phyloP scores from a whole-genome alignment of 2,329 filamentous ascomycete genomes.

The Orbilia brochopaga region DNA sequence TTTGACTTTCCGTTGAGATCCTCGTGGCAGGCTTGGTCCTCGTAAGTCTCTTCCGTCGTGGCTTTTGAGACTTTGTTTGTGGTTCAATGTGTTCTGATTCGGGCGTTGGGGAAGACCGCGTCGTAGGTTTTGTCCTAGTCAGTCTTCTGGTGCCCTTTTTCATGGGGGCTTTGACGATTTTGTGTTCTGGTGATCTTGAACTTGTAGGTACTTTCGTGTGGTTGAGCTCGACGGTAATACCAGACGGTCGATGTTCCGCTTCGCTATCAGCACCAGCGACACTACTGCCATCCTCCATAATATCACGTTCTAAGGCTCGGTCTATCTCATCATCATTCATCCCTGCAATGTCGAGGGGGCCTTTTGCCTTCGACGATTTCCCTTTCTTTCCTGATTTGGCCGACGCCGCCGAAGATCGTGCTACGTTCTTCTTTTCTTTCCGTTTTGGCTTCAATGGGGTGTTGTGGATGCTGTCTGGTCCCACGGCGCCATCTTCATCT shows the following conservation, averaged over 20 bases:
- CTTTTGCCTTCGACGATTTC: constrained; percentile 13
- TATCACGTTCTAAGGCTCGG: constrained; percentile 69
- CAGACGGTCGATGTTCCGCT: constrained; percentile 61
- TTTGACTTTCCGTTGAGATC: not conserved
- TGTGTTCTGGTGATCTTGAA: constrained; percentile 54
- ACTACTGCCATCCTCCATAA: constrained; percentile 63
- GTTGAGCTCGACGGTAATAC: constrained; percentile 56
- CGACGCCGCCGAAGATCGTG: constrained; percentile 60
- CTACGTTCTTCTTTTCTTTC: constrained; percentile 59
- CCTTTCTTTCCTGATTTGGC: constrained; percentile 4
- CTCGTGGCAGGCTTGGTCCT: constrained; percentile 5
- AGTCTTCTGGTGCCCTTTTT: constrained; percentile 60
- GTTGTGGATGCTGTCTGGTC: constrained; percentile 2
- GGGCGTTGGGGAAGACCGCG: constrained; percentile 50
- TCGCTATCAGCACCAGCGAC: constrained; percentile 55
- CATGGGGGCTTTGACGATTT: constrained; percentile 62
- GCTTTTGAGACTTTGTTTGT: constrained; percentile 12
- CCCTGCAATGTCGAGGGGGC: not conserved
- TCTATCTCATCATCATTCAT: constrained; percentile 70
- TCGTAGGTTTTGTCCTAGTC: constrained; percentile 59
- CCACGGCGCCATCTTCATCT: constrained; percentile 1
- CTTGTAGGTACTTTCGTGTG: constrained; percentile 54
- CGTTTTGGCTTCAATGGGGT: constrained; percentile 7
- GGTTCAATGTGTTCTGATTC: constrained; percentile 42
- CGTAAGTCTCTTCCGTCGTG: constrained; percentile 18